Evolutionary conservation across 805 yeast species (phyloP).

Genomic region (Hanseniaspora occidentalis): DNA sequence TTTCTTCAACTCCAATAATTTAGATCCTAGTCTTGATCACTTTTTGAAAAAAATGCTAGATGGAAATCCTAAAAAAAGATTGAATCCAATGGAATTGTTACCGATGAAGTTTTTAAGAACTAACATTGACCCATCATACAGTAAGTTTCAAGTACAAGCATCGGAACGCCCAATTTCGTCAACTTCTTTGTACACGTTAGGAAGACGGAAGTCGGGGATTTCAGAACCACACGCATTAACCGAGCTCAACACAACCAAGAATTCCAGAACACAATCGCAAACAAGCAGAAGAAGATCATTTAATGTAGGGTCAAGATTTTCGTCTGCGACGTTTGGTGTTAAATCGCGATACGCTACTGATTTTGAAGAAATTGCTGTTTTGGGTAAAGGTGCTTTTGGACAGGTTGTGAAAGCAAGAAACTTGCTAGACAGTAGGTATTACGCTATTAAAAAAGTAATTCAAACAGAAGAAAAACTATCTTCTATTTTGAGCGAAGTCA

Average conservation of each 20-base stretch:
- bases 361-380: slow-evolving; percentile 82
- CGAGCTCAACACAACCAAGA: slow-evolving; percentile 13
- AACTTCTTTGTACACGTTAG: slow-evolving; percentile 8
- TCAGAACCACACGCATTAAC: slow-evolving; percentile 6
- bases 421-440: slow-evolving; percentile 84
- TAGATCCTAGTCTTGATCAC: slow-evolving; percentile 51
- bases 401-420: slow-evolving; percentile 97
- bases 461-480: slow-evolving; percentile 73
- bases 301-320: slow-evolving; percentile 27
- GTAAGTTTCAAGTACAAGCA: slow-evolving; percentile 17
- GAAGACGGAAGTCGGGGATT: slow-evolving; percentile 9
- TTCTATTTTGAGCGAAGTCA: slow-evolving; percentile 77
- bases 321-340: slow-evolving; percentile 20
- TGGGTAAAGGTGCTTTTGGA: slow-evolving; percentile 95
- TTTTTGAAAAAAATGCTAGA: slow-evolving; percentile 58
- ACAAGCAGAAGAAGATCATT: slow-evolving; percentile 28
- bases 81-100: slow-evolving; percentile 72
- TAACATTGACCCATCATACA: slow-evolving; percentile 33
- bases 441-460: slow-evolving; percentile 85
- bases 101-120: slow-evolving; percentile 76
- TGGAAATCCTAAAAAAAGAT: slow-evolving; percentile 53
- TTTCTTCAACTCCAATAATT: slow-evolving; percentile 35
- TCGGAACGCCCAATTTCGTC: slow-evolving; percentile 5
- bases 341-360: slow-evolving; percentile 78
- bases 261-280: slow-evolving; percentile 16